Percentiles rank a stretch among this genome's conserved stretches.
These are phyloP conservation scores for Phytopythium mirpurense DNA, from an alignment of 352 stramenopile genomes.

Conservation along the genomic window DNA sequence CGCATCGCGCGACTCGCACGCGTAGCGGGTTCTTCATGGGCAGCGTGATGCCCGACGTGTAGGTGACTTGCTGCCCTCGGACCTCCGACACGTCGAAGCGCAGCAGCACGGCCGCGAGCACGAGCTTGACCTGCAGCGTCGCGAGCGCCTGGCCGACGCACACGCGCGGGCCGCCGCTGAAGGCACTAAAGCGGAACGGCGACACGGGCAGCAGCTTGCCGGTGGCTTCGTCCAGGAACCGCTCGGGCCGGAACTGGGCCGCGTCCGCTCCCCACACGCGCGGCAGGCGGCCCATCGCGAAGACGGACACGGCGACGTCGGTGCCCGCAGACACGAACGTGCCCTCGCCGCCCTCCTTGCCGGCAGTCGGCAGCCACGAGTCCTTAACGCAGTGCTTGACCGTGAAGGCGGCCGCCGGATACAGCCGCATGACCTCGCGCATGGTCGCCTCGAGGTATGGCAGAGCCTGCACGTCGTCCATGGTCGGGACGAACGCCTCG, in stretches of 20 bases:
- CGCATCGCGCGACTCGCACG: slow-evolving; percentile 7
- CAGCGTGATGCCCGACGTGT: slow-evolving; percentile 62
- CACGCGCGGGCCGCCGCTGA: slow-evolving; percentile 27
- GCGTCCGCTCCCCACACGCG: slow-evolving; percentile 45
- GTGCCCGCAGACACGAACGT: slow-evolving; percentile 19
- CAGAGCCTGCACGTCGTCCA: slow-evolving; percentile 46
- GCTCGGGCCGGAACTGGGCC: slow-evolving; percentile 37
- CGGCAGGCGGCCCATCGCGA: slow-evolving; percentile 30
- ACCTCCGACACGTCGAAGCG: slow-evolving; percentile 36
- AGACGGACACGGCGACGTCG: slow-evolving; percentile 31
- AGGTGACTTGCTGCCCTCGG: slow-evolving; percentile 52
- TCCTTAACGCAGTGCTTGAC: slow-evolving; percentile 36
- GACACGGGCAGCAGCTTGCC: slow-evolving; percentile 23
- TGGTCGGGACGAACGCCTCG: slow-evolving; percentile 21
- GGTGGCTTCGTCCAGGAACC: slow-evolving; percentile 29
- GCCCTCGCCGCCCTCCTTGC: slow-evolving; percentile 5
- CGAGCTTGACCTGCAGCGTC: slow-evolving; percentile 54
- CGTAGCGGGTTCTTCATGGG: slow-evolving; percentile 30
- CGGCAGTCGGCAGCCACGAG: slow-evolving; percentile 25
- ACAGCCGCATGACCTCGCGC: slow-evolving; percentile 54
- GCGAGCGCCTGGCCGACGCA: slow-evolving; percentile 44
- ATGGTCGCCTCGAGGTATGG: slow-evolving; percentile 54
- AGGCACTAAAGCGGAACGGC: slow-evolving; percentile 28
- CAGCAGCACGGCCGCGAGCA: slow-evolving; percentile 47
- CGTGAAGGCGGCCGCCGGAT: slow-evolving; percentile 36